Base-by-base conservation (phyloP, 164 flowering plant species). In the Magnolia sinica region DNA sequence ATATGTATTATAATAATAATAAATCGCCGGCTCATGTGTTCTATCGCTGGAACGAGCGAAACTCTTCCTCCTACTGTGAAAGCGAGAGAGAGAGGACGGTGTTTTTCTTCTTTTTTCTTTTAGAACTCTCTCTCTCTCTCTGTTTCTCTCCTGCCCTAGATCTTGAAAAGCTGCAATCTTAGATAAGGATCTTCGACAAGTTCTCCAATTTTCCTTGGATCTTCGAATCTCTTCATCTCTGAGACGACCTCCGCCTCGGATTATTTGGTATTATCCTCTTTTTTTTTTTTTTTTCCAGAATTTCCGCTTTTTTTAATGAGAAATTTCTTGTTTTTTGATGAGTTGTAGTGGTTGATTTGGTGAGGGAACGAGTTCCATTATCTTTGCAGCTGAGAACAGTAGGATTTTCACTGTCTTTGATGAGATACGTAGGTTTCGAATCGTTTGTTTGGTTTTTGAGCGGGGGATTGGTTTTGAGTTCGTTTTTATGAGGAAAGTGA, bases 71-170 rank as follows among this genome's bases (percentile, higher is more conserved):
- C 45, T 37, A 37, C 45, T 4, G 45, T 37, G 45, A 37, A 37
- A 37, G 45, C 6, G 45, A 37, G 45, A 37, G 45, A 37, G 45
- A 37, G 45, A 37, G 45, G 45, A 37, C 45, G 7, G 45, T 1
- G 29, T 27, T 27, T 27, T 27, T 27, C 29, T 27, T 27, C 29
- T 27, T 27, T 27, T 27, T 27, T 27, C 29, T 27, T 27, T 27
- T 27, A 27, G 1, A 27, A 27, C 29, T 27, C 29, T 27, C 29
- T 27, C 29, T 9, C 13, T 11, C 24, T 23, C 68, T 65, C 19
- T 22, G 29, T 24, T 65, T 27, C 49, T 55, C 8, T 78, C 52
- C 27, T 78, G 81, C 79, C 81, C 79, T 78, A 81, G 83, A 81
- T 81, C 83, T 81, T 70, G 74, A 71, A 7, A 8, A n/a, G 27